phyloP scores from a whole-genome alignment of 495 filamentous ascomycete species.

The Elaphomyces granulatus region DNA sequence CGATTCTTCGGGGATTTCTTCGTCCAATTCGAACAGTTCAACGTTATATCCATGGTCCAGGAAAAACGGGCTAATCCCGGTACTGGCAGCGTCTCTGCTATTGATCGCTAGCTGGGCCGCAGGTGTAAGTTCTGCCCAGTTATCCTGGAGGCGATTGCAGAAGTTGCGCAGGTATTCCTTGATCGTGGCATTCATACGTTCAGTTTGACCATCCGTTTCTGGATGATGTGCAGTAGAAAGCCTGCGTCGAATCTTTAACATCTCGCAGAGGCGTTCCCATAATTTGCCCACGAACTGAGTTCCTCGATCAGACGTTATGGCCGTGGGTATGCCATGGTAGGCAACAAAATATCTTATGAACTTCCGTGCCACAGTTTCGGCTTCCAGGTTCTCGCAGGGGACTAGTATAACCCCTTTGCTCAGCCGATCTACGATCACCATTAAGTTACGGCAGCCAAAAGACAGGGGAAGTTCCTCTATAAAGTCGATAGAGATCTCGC shows the following conservation, averaged over 20 bases:
- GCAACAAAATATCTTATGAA: slow-evolving; percentile 4
- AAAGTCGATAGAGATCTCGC: slow-evolving; percentile 13
- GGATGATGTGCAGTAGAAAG: slow-evolving; percentile 13
- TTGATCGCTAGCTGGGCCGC: background rate
- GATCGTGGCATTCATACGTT: background rate
- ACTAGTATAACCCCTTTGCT: slow-evolving; percentile 6
- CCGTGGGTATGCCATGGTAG: slow-evolving; percentile 5
- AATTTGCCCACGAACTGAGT: slow-evolving; percentile 8
- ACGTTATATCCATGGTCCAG: background rate
- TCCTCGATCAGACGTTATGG: slow-evolving; percentile 11
- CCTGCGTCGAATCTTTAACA: slow-evolving; percentile 5
- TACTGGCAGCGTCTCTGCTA: background rate
- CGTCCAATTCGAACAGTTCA: background rate
- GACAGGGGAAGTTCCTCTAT: slow-evolving; percentile 4
- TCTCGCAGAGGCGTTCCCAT: slow-evolving; percentile 8
- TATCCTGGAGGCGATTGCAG: background rate
- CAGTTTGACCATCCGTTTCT: slow-evolving; percentile 6
- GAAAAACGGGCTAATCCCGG: background rate
- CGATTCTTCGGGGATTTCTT: background rate
- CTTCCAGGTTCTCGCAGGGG: slow-evolving; percentile 6
- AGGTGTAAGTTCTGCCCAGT: background rate
- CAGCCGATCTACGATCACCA: slow-evolving; percentile 8
- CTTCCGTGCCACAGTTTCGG: slow-evolving; percentile 1
- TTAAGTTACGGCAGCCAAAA: slow-evolving; percentile 1
- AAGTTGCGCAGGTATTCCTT: background rate